phyloP scores from a whole-genome alignment of 257 asterid genomes.

The Solanum chilense region DNA sequence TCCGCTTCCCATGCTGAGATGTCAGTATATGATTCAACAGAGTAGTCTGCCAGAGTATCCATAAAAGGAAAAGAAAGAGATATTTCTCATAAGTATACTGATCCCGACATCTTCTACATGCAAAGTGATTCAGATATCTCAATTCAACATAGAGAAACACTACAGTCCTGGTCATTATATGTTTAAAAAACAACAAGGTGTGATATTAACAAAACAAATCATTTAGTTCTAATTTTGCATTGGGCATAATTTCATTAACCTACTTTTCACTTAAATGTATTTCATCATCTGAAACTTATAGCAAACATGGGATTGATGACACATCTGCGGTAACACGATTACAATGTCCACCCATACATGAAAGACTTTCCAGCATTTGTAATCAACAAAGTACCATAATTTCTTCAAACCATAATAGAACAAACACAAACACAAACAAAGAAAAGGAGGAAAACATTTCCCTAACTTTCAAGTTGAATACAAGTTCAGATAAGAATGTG shows the following conservation, averaged over 20 bases:
- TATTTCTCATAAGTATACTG: not conserved
- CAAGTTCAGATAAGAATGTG: not conserved
- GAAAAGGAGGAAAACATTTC: not conserved
- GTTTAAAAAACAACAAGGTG: not conserved
- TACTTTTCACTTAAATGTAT: not conserved
- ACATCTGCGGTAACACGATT: not conserved
- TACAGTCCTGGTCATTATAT: not conserved
- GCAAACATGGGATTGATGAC: not conserved
- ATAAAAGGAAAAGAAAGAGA: not conserved
- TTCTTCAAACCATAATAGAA: not conserved
- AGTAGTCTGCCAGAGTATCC: slow-evolving; percentile 62
- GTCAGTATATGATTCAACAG: slow-evolving; percentile 91
- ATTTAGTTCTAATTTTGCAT: not conserved
- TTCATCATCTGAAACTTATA: not conserved
- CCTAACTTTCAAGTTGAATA: not conserved
- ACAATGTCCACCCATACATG: not conserved
- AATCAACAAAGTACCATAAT: not conserved
- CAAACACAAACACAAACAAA: not conserved
- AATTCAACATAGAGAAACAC: not conserved
- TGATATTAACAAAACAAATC: not conserved
- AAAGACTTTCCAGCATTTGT: not conserved
- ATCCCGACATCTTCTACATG: not conserved
- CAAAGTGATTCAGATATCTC: not conserved
- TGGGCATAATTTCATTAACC: not conserved
- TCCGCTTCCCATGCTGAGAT: slow-evolving; percentile 86